Conservation (phyloP, 73 alveolate species). For the Blepharisma japonicum region DNA sequence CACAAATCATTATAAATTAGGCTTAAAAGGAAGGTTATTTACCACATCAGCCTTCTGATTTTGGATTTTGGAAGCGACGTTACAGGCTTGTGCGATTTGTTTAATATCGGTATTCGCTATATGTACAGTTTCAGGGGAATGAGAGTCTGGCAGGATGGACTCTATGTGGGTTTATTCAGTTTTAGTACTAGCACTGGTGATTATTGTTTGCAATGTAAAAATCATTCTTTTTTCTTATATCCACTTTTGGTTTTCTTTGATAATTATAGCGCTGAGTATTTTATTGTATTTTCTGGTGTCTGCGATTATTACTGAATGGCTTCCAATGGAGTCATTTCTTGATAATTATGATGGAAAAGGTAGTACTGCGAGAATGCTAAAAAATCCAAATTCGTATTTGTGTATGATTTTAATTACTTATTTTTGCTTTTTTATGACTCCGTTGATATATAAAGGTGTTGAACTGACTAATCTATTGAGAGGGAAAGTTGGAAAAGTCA, state of each 20-base stretch:
- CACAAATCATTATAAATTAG: conserved; percentile 12
- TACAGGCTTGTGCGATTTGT: conserved; percentile 82
- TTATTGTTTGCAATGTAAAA: conserved; percentile 57
- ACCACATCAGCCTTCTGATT: conserved; percentile 65
- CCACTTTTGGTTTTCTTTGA: conserved; percentile 47
- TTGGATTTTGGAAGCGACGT: conserved; percentile 86
- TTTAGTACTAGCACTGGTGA: background rate
- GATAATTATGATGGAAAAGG: background rate
- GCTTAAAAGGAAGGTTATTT: conserved; percentile 51
- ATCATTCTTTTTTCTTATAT: conserved; percentile 68
- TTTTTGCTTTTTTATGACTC: background rate
- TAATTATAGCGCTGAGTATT: background rate
- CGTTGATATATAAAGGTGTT: background rate
- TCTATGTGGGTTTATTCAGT: conserved; percentile 14
- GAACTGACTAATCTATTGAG: too few relatives aligned
- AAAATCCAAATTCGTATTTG: conserved; percentile 5
- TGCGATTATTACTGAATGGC: conserved; percentile 17
- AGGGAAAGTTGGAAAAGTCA: too few relatives aligned
- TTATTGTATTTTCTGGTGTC: background rate
- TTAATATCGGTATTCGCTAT: conserved; percentile 37
- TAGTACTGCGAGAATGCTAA: background rate
- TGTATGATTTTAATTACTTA: background rate
- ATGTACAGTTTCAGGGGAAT: background rate
- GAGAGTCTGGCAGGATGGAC: background rate
- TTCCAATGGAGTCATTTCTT: background rate